A percentile compares a stretch with the other conserved stretches of the same genome.
Evolutionary conservation across 2,329 filamentous ascomycete genomes (phyloP).

Genomic region (Teratosphaeria viscida): DNA sequence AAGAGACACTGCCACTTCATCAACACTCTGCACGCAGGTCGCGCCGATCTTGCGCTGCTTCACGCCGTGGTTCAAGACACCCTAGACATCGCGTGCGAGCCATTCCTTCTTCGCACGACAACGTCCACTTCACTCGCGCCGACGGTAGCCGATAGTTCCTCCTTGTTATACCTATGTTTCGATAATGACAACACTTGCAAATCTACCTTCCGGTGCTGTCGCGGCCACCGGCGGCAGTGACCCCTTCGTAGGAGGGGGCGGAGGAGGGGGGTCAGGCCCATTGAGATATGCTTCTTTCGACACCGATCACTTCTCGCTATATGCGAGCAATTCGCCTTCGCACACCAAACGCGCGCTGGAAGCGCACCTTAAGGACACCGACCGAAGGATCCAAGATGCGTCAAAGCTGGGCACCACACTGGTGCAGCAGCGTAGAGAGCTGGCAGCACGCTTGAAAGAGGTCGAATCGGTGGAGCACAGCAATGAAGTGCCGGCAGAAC

Average conservation of each 20-base stretch:
- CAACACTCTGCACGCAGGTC: neutral
- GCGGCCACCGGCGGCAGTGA: slow-evolving; percentile 29
- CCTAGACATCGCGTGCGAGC: neutral
- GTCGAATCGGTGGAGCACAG: slow-evolving; percentile 61
- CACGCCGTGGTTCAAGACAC: neutral
- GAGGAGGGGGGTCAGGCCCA: slow-evolving; percentile 16
- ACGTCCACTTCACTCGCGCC: neutral
- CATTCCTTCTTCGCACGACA: neutral
- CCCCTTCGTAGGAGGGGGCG: slow-evolving; percentile 34
- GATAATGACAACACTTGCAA: slow-evolving; percentile 33
- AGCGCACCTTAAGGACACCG: slow-evolving; percentile 85
- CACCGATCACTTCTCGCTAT: slow-evolving; percentile 61
- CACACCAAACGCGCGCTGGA: slow-evolving; percentile 83
- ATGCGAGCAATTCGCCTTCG: slow-evolving; percentile 65
- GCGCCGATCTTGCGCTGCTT: neutral
- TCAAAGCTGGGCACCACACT: slow-evolving; percentile 80
- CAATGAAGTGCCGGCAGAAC: slow-evolving; percentile 63
- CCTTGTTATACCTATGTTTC: neutral
- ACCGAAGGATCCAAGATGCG: slow-evolving; percentile 81
- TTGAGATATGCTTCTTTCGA: slow-evolving; percentile 79
- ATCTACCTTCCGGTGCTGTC: slow-evolving; percentile 31
- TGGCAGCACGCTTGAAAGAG: slow-evolving; percentile 72
- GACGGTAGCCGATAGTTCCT: neutral
- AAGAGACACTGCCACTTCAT: neutral
- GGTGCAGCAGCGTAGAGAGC: slow-evolving; percentile 73